These are phyloP conservation scores for Monosporozyma unispora DNA, from an alignment of 805 yeast genomes.

Conservation along the genomic window DNA sequence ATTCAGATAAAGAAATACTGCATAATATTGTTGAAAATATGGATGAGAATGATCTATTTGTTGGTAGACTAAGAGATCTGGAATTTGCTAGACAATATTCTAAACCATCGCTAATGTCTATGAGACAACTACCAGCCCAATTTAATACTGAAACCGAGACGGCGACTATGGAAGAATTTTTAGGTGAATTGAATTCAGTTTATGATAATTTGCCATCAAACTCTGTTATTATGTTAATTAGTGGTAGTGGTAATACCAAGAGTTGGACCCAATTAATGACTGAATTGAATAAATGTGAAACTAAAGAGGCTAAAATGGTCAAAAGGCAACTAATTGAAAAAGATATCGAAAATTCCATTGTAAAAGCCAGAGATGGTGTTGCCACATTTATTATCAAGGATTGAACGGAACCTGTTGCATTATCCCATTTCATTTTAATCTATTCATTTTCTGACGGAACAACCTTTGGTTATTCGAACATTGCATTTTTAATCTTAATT, in stretches of 20 bases:
- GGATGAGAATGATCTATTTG: constrained; percentile 38
- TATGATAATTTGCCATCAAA: constrained; percentile 47
- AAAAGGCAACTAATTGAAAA: constrained; percentile 37
- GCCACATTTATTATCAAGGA: constrained; percentile 44
- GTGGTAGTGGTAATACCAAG: constrained; percentile 55
- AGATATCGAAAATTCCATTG: constrained; percentile 39
- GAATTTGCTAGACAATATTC: constrained; percentile 36
- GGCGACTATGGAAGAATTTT: constrained; percentile 27
- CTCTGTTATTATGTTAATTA: constrained; percentile 50
- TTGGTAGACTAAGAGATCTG: constrained; percentile 51
- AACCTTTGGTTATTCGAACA: too few relatives aligned
- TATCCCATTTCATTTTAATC: not conserved
- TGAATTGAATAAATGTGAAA: constrained; percentile 36
- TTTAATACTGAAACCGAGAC: not conserved
- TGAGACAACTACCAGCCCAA: not conserved
- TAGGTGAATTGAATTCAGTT: constrained; percentile 38
- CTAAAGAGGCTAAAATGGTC: constrained; percentile 32
- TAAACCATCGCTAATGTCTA: constrained; percentile 16
- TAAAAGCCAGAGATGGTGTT: constrained; percentile 51
- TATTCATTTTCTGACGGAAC: not conserved
- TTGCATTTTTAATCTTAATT: not conserved
- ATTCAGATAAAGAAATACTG: constrained; percentile 53
- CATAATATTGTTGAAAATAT: constrained; percentile 33
- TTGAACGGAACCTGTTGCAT: not conserved
- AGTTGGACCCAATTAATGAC: constrained; percentile 33